These are phyloP conservation scores for Sequoia sempervirens DNA, from an alignment of 75 land plant genomes.

Conservation along the genomic window DNA sequence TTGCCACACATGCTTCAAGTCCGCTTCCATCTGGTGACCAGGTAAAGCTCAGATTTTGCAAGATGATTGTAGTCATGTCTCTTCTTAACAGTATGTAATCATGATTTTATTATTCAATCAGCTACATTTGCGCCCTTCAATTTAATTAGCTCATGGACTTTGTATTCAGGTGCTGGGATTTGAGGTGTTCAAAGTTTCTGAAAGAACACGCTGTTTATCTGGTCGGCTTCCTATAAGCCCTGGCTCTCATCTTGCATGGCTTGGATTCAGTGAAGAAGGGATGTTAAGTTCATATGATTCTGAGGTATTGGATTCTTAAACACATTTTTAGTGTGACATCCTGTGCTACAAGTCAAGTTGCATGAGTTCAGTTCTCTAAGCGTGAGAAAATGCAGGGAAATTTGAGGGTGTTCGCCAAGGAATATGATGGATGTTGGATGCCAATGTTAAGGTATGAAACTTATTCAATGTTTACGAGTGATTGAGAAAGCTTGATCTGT, in stretches of 20 bases:
- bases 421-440: conserved; percentile 84
- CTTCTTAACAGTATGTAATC: background rate
- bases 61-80: background rate
- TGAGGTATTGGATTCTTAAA: conserved; percentile 39
- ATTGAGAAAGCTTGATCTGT: conserved; percentile 2
- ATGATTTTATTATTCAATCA: background rate
- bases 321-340: background rate
- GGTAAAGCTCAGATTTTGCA: conserved; percentile 27
- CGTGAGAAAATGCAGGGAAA: conserved; percentile 49
- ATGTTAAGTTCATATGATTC: conserved; percentile 83
- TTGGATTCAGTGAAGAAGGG: conserved; percentile 95
- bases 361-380: background rate
- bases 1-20: conserved; percentile 74
- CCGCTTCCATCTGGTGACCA: conserved; percentile 77
- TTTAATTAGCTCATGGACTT: background rate
- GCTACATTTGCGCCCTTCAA: background rate
- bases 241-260: conserved; percentile 75
- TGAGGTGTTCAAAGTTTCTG: conserved; percentile 48
- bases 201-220: conserved; percentile 33
- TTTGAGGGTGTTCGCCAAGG: conserved; percentile 58
- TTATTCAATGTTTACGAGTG: background rate
- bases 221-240: conserved; percentile 83
- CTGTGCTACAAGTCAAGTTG: background rate
- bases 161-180: conserved; percentile 65
- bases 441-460: conserved; percentile 79